A percentile compares a stretch with the other conserved stretches of the same genome.
These are phyloP conservation scores for Neurospora intermedia DNA, from an alignment of 495 filamentous ascomycete genomes.

Conservation along the genomic window DNA sequence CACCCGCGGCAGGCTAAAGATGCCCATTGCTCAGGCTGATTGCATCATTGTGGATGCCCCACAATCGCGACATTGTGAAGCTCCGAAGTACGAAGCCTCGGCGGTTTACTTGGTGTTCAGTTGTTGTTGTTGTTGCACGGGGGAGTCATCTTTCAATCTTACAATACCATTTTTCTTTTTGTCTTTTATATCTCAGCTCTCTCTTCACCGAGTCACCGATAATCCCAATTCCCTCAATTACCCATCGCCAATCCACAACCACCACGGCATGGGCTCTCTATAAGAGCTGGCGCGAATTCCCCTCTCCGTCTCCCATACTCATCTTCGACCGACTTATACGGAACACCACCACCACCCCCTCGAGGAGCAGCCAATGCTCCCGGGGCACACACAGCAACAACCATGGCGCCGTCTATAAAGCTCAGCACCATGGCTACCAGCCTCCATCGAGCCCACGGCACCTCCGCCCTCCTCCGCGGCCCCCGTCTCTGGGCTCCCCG, in stretches of 20 bases:
- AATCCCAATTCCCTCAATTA: neutral
- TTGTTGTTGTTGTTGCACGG: neutral
- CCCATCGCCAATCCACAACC: neutral
- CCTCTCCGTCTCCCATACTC: neutral
- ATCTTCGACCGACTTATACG: neutral
- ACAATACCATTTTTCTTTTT: neutral
- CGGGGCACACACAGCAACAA: neutral
- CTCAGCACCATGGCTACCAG: constrained; percentile 14
- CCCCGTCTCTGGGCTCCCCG: neutral
- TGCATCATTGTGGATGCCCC: constrained; percentile 18
- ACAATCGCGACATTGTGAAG: neutral
- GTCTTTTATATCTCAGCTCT: neutral
- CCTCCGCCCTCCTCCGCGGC: constrained; percentile 1
- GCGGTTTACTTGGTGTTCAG: neutral
- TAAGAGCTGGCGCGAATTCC: neutral
- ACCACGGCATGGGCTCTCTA: neutral
- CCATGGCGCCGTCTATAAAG: constrained; percentile 16
- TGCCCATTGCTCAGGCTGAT: constrained; percentile 1
- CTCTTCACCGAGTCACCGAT: neutral
- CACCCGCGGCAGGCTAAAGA: neutral
- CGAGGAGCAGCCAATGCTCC: neutral
- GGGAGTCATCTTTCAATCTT: neutral
- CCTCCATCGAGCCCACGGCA: constrained; percentile 5
- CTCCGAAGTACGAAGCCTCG: neutral
- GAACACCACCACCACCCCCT: neutral